These are phyloP conservation scores for Ambrosiella beaveri DNA, from an alignment of 2,329 filamentous ascomycete genomes.

Conservation along the genomic window DNA sequence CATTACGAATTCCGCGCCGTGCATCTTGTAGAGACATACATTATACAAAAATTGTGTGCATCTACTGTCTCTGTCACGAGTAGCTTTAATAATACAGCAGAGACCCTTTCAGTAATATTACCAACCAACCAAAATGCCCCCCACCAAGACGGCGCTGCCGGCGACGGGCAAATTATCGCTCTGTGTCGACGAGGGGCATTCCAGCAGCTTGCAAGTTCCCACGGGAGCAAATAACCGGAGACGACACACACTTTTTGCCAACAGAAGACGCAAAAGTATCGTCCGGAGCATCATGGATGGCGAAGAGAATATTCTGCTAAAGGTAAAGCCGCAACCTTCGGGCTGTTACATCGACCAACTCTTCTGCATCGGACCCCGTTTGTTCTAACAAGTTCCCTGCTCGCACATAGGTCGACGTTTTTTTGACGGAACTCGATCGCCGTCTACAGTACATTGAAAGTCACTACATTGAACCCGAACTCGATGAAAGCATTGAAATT, in stretches of 20 bases:
- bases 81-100: too few species aligned
- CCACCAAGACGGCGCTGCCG: constrained; percentile 3
- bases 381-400: too few species aligned
- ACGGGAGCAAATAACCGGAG: not conserved
- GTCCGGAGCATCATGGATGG: constrained; percentile 43
- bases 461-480: constrained; percentile 57
- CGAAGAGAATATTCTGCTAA: constrained; percentile 43
- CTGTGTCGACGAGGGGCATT: constrained; percentile 6
- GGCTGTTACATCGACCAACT: not conserved
- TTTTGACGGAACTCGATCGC: constrained; percentile 70
- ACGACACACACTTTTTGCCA: constrained; percentile 10
- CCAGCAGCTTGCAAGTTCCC: constrained; percentile 6
- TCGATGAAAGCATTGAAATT: constrained; percentile 69
- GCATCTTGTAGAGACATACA: not conserved
- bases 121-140: not conserved
- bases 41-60: too few species aligned
- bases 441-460: constrained; percentile 76
- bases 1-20: not conserved
- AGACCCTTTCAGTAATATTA: not conserved
- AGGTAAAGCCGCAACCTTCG: constrained; percentile 22
- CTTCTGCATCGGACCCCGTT: not conserved
- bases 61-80: too few species aligned
- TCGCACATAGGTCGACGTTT: constrained; percentile 47
- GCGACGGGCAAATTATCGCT: not conserved
- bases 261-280: constrained; percentile 34